phyloP scores from a whole-genome alignment of 2,329 filamentous ascomycete genomes.

The Ilyonectria mors-panacis region DNA sequence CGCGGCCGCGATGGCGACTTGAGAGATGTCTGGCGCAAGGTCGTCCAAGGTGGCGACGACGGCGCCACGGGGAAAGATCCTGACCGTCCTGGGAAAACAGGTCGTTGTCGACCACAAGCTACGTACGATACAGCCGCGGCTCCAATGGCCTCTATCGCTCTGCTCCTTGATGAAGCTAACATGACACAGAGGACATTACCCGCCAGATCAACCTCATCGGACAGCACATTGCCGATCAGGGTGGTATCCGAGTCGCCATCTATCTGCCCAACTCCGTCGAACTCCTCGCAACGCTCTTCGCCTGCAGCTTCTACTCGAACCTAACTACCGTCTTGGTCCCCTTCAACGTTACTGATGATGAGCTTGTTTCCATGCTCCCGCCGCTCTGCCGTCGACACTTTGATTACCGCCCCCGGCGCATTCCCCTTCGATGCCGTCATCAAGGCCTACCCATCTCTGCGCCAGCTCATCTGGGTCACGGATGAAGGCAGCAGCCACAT shows the following conservation, averaged over 20 bases:
- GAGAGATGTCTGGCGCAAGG: slow-evolving; percentile 89
- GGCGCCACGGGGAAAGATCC: slow-evolving; percentile 78
- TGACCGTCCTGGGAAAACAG: slow-evolving; percentile 84
- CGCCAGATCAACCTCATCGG: slow-evolving; percentile 92
- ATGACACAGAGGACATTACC: slow-evolving; percentile 74
- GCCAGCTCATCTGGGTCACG: slow-evolving; percentile 91
- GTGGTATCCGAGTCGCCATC: slow-evolving; percentile 84
- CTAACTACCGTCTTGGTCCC: slow-evolving; percentile 89
- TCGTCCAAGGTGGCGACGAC: slow-evolving; percentile 74
- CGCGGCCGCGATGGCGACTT: slow-evolving; percentile 89
- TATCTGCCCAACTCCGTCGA: slow-evolving; percentile 96
- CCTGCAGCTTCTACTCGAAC: slow-evolving; percentile 87
- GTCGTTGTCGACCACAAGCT: slow-evolving; percentile 81
- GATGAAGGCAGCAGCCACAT: slow-evolving; percentile 92
- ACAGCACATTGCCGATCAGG: slow-evolving; percentile 78
- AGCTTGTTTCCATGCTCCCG: slow-evolving; percentile 79
- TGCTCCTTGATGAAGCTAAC: slow-evolving; percentile 25
- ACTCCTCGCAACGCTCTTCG: slow-evolving; percentile 85
- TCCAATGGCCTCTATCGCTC: neutral
- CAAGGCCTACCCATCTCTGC: slow-evolving; percentile 78
- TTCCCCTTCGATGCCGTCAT: slow-evolving; percentile 84
- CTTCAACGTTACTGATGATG: slow-evolving; percentile 80
- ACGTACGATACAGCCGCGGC: slow-evolving; percentile 56
- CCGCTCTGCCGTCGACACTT: slow-evolving; percentile 81
- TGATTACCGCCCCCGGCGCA: slow-evolving; percentile 89